phyloP scores from a whole-genome alignment of 805 yeast species.

The Myxozyma sirexii region DNA sequence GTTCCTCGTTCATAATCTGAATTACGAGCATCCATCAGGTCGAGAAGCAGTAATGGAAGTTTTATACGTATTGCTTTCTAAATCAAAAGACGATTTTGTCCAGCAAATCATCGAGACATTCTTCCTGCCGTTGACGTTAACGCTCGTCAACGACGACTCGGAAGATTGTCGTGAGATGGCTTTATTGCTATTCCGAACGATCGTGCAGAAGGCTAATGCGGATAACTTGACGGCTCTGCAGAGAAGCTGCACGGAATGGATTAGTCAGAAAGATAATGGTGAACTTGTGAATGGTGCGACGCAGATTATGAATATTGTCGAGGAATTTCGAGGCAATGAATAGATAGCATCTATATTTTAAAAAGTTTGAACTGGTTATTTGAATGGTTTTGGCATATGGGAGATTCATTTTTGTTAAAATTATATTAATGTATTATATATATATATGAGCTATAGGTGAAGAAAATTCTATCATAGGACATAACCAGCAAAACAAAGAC shows the following conservation, averaged over 20 bases:
- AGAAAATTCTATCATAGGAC: too few relatives aligned
- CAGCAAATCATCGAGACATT: constrained; percentile 68
- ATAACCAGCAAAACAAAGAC: too few relatives aligned
- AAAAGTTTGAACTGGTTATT: neutral
- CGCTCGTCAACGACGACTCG: constrained; percentile 74
- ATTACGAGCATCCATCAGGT: constrained; percentile 84
- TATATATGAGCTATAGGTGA: too few relatives aligned
- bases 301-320: constrained; percentile 14
- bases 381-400: too few relatives aligned
- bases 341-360: neutral
- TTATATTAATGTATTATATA: too few relatives aligned
- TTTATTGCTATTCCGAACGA: constrained; percentile 55
- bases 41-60: constrained; percentile 89
- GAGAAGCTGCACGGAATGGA: constrained; percentile 28
- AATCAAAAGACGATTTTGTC: constrained; percentile 57
- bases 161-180: constrained; percentile 86
- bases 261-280: constrained; percentile 41
- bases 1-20: constrained; percentile 74
- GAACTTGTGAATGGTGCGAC: constrained; percentile 45
- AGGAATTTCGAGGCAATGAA: constrained; percentile 5
- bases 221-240: constrained; percentile 35
- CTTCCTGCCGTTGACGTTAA: constrained; percentile 79
- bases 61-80: constrained; percentile 67
- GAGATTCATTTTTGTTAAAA: too few relatives aligned
- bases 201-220: constrained; percentile 55